Conservation (phyloP, 1,284 basidiomycete genomes). For the Trichosporon asahii region DNA sequence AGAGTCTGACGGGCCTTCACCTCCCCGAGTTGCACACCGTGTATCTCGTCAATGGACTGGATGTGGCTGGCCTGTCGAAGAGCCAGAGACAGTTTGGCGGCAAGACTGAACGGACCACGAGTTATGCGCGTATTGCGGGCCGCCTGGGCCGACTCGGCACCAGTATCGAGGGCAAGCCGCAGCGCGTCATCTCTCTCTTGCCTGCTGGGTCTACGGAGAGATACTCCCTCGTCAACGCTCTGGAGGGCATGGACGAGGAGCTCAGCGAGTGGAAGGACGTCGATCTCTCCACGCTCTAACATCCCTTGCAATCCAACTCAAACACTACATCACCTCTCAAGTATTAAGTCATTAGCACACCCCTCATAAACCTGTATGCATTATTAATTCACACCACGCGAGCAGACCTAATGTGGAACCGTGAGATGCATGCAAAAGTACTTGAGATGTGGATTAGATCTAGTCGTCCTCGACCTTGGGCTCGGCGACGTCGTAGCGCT, state of each 20-base stretch:
- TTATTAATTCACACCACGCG: neutral
- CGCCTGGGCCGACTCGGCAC: slow-evolving; percentile 37
- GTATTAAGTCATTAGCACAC: slow-evolving; percentile 4
- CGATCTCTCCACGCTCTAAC: neutral
- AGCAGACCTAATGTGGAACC: neutral
- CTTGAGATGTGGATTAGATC: neutral
- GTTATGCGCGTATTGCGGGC: slow-evolving; percentile 33
- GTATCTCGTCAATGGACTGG: slow-evolving; percentile 37
- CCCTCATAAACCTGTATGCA: slow-evolving; percentile 11
- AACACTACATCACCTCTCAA: neutral
- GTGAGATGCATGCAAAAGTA: neutral
- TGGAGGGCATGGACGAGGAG: neutral
- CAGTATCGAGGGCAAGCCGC: neutral
- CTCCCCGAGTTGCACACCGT: slow-evolving; percentile 33
- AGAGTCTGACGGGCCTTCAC: slow-evolving; percentile 34
- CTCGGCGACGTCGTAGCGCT: slow-evolving; percentile 52
- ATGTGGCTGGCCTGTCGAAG: slow-evolving; percentile 25
- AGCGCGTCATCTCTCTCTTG: slow-evolving; percentile 34
- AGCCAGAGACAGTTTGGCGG: slow-evolving; percentile 23
- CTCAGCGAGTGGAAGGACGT: neutral
- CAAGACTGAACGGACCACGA: slow-evolving; percentile 16
- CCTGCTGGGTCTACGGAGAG: slow-evolving; percentile 8
- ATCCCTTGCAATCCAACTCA: neutral
- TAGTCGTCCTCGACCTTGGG: slow-evolving; percentile 14
- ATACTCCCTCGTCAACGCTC: neutral